These are phyloP conservation scores for Gentiana macrophylla DNA, from an alignment of 257 asterid genomes.

Conservation along the genomic window DNA sequence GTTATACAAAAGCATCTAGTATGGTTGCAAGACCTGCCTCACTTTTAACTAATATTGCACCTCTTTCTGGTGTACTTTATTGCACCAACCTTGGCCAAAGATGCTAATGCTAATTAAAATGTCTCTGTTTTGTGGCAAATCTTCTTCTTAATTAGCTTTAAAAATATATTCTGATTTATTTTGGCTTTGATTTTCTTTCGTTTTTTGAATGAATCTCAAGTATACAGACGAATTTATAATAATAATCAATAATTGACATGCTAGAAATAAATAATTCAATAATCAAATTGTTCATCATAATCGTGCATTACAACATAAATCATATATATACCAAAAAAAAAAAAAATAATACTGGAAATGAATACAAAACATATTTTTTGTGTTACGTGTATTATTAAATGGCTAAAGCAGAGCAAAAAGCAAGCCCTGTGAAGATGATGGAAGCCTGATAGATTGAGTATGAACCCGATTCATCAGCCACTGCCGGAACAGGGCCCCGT, in stretches of 20 bases:
- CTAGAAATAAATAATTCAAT: too few relatives aligned
- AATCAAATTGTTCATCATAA: too few relatives aligned
- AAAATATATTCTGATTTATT: too few relatives aligned
- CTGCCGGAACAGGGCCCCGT: slow-evolving; percentile 27
- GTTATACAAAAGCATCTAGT: slow-evolving; percentile 56
- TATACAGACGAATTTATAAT: too few relatives aligned
- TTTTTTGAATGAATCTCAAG: too few relatives aligned
- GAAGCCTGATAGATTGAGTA: slow-evolving; percentile 12
- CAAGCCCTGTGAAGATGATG: slow-evolving; percentile 27
- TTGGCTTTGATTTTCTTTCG: too few relatives aligned
- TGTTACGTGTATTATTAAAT: slow-evolving; percentile 10
- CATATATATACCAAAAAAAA: not conserved
- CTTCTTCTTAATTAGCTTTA: too few relatives aligned
- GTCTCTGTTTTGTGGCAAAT: too few relatives aligned
- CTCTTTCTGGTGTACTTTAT: slow-evolving; percentile 45
- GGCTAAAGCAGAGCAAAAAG: slow-evolving; percentile 31
- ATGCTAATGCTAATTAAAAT: slow-evolving; percentile 17
- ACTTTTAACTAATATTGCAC: slow-evolving; percentile 29
- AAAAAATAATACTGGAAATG: not conserved
- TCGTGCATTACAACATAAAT: not conserved
- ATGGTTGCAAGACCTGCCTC: slow-evolving; percentile 75
- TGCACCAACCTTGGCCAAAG: slow-evolving; percentile 34
- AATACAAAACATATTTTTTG: not conserved
- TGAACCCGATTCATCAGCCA: slow-evolving; percentile 37
- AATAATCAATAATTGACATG: too few relatives aligned